A percentile compares a stretch with the other conserved stretches of the same genome.
Conservation (phyloP, 1,284 basidiomycete genomes). For the Cryptococcus sp. region DNA sequence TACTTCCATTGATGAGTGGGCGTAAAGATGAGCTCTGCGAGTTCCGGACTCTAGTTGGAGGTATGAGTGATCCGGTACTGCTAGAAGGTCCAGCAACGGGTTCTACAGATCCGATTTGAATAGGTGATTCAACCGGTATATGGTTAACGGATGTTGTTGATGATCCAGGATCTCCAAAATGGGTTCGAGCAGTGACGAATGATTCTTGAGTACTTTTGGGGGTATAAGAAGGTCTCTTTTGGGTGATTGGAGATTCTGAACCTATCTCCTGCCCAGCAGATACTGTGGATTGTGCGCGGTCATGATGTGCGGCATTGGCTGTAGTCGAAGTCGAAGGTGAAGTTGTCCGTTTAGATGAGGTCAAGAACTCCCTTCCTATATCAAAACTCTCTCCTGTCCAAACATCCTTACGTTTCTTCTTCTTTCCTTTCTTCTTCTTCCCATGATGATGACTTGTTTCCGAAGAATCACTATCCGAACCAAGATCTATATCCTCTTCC, state of each 20-base stretch:
- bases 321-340: background rate
- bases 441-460: background rate
- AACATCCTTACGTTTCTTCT: constrained; percentile 15
- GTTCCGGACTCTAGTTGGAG: constrained; percentile 1
- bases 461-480: background rate
- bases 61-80: background rate
- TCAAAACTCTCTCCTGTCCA: constrained; percentile 44
- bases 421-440: constrained; percentile 1
- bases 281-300: background rate
- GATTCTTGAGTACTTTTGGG: constrained; percentile 27
- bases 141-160: background rate
- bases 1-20: constrained; percentile 12
- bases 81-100: background rate
- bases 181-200: constrained; percentile 37
- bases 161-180: constrained; percentile 3
- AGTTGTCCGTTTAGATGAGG: background rate
- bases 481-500: background rate
- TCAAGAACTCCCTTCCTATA: constrained; percentile 38
- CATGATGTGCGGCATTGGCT: background rate
- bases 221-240: constrained; percentile 5
- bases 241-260: background rate
- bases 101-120: background rate
- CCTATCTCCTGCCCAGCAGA: background rate
- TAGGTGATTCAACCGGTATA: background rate
- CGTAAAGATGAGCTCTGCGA: constrained; percentile 22